Evolutionary conservation across 2,329 filamentous ascomycete species (phyloP).

Genomic region (Trichophyton mentagrophytes): DNA sequence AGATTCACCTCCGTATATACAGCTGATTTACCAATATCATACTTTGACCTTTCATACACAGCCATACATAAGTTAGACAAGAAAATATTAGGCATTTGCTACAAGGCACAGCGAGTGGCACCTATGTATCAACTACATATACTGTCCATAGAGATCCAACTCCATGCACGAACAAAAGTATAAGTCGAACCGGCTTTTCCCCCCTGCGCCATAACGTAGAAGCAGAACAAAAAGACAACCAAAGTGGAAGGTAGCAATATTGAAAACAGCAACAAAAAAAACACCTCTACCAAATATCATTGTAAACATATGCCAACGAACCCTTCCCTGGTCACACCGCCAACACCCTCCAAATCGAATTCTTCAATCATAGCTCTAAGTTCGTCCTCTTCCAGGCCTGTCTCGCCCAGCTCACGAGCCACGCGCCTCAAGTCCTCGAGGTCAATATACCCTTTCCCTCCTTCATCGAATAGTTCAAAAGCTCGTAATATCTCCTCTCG

Average conservation of each 20-base stretch:
- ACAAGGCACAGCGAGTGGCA: background rate
- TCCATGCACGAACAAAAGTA: background rate
- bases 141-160: background rate
- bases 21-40: background rate
- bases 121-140: background rate
- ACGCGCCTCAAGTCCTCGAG: slow-evolving; percentile 78
- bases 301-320: slow-evolving; percentile 55
- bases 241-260: background rate
- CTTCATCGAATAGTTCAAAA: slow-evolving; percentile 85
- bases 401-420: slow-evolving; percentile 78
- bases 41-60: background rate
- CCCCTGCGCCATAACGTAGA: background rate
- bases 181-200: background rate
- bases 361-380: slow-evolving; percentile 94
- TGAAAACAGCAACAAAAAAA: too few relatives aligned
- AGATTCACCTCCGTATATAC: background rate
- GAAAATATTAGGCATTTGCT: background rate
- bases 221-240: background rate
- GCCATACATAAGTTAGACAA: background rate
- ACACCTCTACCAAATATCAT: slow-evolving; percentile 17
- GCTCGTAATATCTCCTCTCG: slow-evolving; percentile 82
- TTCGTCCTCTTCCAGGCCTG: slow-evolving; percentile 79
- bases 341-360: slow-evolving; percentile 89
- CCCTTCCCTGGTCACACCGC: slow-evolving; percentile 53
- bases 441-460: slow-evolving; percentile 81